Percentiles rank a stretch among this genome's conserved stretches.
Conservation (phyloP, 129 eudicot species). For the Centaurea solstitialis region DNA sequence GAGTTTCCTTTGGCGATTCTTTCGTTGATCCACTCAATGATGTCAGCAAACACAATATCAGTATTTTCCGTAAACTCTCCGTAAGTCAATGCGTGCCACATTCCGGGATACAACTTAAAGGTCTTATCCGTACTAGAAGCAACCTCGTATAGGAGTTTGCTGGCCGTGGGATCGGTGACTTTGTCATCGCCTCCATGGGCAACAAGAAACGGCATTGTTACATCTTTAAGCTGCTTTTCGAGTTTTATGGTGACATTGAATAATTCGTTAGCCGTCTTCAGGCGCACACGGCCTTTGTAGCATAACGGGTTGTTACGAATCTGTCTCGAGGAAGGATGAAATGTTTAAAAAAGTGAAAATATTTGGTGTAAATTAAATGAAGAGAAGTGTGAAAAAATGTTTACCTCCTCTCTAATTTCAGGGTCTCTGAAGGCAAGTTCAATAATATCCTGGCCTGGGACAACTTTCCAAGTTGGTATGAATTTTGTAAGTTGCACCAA, state of each 20-base stretch:
- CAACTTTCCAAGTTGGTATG: slow-evolving; percentile 61
- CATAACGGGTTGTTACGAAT: slow-evolving; percentile 76
- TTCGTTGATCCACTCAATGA: slow-evolving; percentile 53
- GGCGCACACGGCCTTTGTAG: slow-evolving; percentile 86
- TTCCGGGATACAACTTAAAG: slow-evolving; percentile 71
- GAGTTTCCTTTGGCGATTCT: slow-evolving; percentile 37
- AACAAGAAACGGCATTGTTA: slow-evolving; percentile 63
- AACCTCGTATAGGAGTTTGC: slow-evolving; percentile 60
- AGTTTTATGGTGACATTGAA: slow-evolving; percentile 50
- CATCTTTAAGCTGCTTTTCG: slow-evolving; percentile 69
- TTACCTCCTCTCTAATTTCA: slow-evolving; percentile 61
- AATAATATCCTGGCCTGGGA: slow-evolving; percentile 61
- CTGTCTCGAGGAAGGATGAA: slow-evolving; percentile 32
- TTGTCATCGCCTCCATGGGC: slow-evolving; percentile 80
- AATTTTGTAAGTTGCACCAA: slow-evolving; percentile 26
- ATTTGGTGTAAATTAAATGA: not conserved
- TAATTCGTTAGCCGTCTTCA: slow-evolving; percentile 67
- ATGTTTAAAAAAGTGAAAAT: slow-evolving; percentile 1
- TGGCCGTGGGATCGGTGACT: slow-evolving; percentile 79
- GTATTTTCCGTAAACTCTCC: slow-evolving; percentile 81
- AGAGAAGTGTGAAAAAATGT: not conserved
- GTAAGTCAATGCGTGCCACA: slow-evolving; percentile 92
- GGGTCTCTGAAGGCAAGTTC: slow-evolving; percentile 86
- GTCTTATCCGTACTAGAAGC: slow-evolving; percentile 76
- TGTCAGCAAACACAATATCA: slow-evolving; percentile 58